Evolutionary conservation across 768 basidiomycete species (phyloP).

Genomic region (Auricularia heimuer): DNA sequence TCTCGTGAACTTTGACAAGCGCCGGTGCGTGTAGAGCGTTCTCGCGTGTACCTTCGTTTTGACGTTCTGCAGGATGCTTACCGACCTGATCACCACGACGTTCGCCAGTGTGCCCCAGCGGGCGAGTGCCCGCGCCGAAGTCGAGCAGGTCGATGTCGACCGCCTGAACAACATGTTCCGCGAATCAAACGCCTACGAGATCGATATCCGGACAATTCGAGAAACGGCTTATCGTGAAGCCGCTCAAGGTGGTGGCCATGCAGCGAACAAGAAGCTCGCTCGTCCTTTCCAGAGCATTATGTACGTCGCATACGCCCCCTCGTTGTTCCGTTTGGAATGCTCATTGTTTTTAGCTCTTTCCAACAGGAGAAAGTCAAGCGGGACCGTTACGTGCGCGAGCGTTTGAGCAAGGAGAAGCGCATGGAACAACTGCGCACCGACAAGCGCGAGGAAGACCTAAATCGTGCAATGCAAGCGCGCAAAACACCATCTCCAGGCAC

Average conservation of each 20-base stretch:
- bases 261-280: constrained; percentile 34
- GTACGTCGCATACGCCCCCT: not conserved
- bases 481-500: constrained; percentile 32
- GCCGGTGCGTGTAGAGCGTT: constrained; percentile 41
- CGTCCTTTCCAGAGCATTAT: constrained; percentile 63
- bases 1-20: constrained; percentile 74
- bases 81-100: constrained; percentile 50
- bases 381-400: constrained; percentile 58
- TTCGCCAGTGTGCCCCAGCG: constrained; percentile 35
- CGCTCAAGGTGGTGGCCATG: constrained; percentile 32
- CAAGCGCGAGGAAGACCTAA: constrained; percentile 64
- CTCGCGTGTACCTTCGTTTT: constrained; percentile 4
- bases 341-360: constrained; percentile 13
- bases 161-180: constrained; percentile 68
- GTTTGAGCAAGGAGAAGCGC: constrained; percentile 65
- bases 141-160: constrained; percentile 59
- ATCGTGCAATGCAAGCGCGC: constrained; percentile 54
- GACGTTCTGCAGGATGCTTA: constrained; percentile 44
- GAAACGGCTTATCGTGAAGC: constrained; percentile 67
- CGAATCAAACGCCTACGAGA: constrained; percentile 49
- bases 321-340: not conserved
- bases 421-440: constrained; percentile 66
- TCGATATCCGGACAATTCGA: constrained; percentile 62
- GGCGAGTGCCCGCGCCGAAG: constrained; percentile 41
- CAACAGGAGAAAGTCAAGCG: constrained; percentile 80